Evolutionary conservation across 2,329 filamentous ascomycete species (phyloP).

Genomic region (Venturia aucupariae): DNA sequence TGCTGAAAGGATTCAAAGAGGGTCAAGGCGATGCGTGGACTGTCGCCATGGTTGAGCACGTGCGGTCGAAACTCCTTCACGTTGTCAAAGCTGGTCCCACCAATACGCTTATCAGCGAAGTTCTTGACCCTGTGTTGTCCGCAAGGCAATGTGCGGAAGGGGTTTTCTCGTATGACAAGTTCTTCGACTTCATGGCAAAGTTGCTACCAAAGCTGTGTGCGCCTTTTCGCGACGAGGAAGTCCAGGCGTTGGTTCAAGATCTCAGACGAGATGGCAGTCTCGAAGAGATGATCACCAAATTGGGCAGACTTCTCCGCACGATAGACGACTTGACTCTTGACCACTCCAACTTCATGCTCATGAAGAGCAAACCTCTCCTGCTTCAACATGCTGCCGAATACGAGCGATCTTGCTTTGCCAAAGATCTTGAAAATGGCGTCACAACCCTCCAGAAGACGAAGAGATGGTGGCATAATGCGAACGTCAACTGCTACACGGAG

Average conservation of each 20-base stretch:
- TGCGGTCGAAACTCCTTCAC: conserved; percentile 62
- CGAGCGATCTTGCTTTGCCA: conserved; percentile 62
- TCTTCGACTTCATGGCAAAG: conserved; percentile 66
- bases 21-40: conserved; percentile 60
- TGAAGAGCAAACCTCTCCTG: conserved; percentile 60
- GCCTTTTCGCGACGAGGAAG: conserved; percentile 68
- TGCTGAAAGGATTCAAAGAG: conserved; percentile 53
- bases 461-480: conserved; percentile 56
- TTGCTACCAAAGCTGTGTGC: conserved; percentile 73
- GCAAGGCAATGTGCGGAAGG: conserved; percentile 59
- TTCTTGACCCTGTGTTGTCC: conserved; percentile 64
- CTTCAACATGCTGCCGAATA: conserved; percentile 63
- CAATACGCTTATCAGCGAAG: conserved; percentile 64
- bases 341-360: conserved; percentile 72
- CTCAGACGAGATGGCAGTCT: conserved; percentile 38
- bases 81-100: conserved; percentile 52
- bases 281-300: conserved; percentile 62
- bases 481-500: conserved; percentile 56
- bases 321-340: conserved; percentile 72
- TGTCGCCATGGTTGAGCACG: conserved; percentile 59
- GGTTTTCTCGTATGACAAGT: conserved; percentile 70
- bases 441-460: conserved; percentile 52
- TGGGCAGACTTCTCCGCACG: conserved; percentile 65
- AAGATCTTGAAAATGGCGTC: conserved; percentile 50
- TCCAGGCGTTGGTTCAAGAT: conserved; percentile 57